Conservation (phyloP, 805 yeast species). For the Wickerhamomyces queroliae region DNA sequence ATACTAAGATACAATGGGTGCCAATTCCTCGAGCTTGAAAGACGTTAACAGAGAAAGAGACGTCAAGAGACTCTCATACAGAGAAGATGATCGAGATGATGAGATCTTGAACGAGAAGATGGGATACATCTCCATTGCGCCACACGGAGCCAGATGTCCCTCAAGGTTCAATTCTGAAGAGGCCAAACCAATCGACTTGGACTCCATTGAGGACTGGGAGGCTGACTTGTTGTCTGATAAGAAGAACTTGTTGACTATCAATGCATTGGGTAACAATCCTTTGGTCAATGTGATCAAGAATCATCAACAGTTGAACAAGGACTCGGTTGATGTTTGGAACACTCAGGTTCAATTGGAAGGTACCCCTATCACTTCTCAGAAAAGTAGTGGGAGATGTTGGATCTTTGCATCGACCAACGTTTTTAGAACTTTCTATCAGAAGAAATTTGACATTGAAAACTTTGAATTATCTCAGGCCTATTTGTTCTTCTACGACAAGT, state of each 20-base stretch:
- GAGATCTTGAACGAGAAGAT: not conserved
- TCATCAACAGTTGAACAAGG: conserved; percentile 5
- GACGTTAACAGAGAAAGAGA: conserved; percentile 13
- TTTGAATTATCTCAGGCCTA: conserved; percentile 74
- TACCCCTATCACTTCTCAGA: conserved; percentile 64
- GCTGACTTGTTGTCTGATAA: conserved; percentile 35
- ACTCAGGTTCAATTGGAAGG: conserved; percentile 34
- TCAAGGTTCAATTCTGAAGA: not conserved
- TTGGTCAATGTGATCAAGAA: conserved; percentile 11
- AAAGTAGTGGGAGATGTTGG: conserved; percentile 79
- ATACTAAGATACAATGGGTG: conserved; percentile 4
- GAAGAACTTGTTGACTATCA: conserved; percentile 47
- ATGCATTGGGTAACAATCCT: conserved; percentile 42
- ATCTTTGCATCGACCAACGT: conserved; percentile 77
- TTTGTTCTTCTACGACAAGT: conserved; percentile 75
- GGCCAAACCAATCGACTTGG: conserved; percentile 25
- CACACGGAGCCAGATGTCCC: not conserved
- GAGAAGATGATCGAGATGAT: conserved; percentile 2
- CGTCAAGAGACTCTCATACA: conserved; percentile 6
- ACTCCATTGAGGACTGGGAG: conserved; percentile 40
- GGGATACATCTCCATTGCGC: not conserved
- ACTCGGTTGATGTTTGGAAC: conserved; percentile 22
- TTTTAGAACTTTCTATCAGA: conserved; percentile 56
- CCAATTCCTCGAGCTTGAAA: conserved; percentile 1
- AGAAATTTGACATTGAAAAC: conserved; percentile 53